Evolutionary conservation across 192 early-diverging fungal genomes (phyloP).

Genomic region (Spinellus fusiger): DNA sequence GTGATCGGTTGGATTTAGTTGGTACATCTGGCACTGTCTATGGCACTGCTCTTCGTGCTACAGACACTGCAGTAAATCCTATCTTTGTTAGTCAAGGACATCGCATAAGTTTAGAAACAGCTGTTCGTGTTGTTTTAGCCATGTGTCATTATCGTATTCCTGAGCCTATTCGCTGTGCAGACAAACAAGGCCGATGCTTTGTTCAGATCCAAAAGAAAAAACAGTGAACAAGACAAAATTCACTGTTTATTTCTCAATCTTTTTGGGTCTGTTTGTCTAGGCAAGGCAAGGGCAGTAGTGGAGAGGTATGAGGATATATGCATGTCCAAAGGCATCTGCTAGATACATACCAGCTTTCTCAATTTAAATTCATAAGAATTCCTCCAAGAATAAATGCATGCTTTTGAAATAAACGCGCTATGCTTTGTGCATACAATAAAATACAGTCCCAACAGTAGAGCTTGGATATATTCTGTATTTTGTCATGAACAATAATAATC

Average conservation of each 20-base stretch:
- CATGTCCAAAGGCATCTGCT: too few species aligned
- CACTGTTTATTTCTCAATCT: background rate
- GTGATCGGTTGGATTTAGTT: conserved; percentile 38
- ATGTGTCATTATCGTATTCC: conserved; percentile 63
- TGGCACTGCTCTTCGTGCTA: conserved; percentile 45
- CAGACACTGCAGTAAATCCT: conserved; percentile 57
- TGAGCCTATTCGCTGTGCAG: conserved; percentile 89
- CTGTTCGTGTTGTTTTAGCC: conserved; percentile 60
- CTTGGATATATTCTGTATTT: too few species aligned
- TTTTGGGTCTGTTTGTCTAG: background rate
- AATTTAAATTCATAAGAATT: too few species aligned
- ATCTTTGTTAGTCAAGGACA: conserved; percentile 89
- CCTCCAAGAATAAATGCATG: too few species aligned
- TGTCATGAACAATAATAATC: too few species aligned
- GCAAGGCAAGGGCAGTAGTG: background rate
- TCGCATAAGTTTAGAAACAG: conserved; percentile 59
- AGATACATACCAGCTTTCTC: too few species aligned
- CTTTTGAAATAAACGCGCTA: too few species aligned
- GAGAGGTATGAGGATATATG: too few species aligned
- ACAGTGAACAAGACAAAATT: background rate
- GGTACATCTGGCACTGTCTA: conserved; percentile 41
- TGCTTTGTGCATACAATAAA: too few species aligned
- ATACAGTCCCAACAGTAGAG: too few species aligned
- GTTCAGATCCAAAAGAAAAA: conserved; percentile 30
- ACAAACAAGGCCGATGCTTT: conserved; percentile 53